Evolutionary conservation across 2,329 filamentous ascomycete genomes (phyloP), one percentile per base, ranked within the genome.

Genomic region (Lasiodiplodia citricola): DNA sequence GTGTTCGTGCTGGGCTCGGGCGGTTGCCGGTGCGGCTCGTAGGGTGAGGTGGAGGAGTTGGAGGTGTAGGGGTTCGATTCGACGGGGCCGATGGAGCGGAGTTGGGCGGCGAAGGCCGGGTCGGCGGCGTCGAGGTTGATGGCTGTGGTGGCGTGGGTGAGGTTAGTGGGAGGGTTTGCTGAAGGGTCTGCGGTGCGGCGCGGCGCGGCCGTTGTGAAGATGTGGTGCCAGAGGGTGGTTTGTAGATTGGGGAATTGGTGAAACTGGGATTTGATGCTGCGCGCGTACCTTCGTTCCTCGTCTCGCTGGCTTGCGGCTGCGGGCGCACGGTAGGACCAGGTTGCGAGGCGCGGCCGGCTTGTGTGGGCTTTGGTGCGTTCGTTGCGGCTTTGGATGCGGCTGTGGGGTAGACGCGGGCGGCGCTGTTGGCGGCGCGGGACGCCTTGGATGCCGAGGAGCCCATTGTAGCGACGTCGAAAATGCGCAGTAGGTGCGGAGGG

Each of bases 91-190:
- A 90, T 81, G 56, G 80, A 81, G 73, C 90, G 91, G 71, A 98
- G 92, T 72, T 94, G 96, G 76, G 88, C 90, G 84, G 94, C 92
- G 87, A 85, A 95, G 75, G 86, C 82, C 1, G 87, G 87, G 75
- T 90, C 88, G 69, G 84, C 85, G 68, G 83, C 87, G 74, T 90
- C 88, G 74, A 87, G 82, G 72, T 89, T 86, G 70, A 90, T 85
- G 62, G 84, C 86, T 86, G 41, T 25, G 14, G 50, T 16, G 13
- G 10, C n/a, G 47, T 4, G 50, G 35, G 25, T 8, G n/a, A 38
- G 4, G 25, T 21, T 68, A 44, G 44, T 31, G 25, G 10, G 28
- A n/a, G 47, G 56, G 44, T 25, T 28, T 5, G 8, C 51, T n/a
- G 16, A 25, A 28, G 55, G 25, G 37, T n/a, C 8, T 25, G 31